Base-by-base conservation (phyloP, 2,329 filamentous ascomycete genomes). In the Ramichloridium luteum region DNA sequence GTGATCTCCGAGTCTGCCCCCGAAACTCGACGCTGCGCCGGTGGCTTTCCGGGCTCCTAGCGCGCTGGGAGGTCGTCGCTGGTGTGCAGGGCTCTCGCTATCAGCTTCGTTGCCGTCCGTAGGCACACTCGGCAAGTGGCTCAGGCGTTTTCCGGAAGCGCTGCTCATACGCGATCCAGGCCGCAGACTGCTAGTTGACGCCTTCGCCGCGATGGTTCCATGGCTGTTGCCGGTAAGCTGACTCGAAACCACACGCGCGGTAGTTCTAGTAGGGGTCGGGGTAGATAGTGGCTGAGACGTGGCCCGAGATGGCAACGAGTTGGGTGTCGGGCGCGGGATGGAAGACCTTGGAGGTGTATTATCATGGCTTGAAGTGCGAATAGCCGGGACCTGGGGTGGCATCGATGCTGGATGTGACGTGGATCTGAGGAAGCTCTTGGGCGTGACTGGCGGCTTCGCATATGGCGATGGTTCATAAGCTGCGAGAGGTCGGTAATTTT, bases 391-490 rank as follows among this genome's bases (percentile, higher is more conserved):
- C 20, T 23, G 20, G 20, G 20, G 20, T 23, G 20, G 20, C 20
- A 23, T 23, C 8, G 20, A 23, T 8, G 20, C 20, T 8, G n/a
- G 25, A 18, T 25, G 34, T 26, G 34, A 28, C 22, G 35, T 35
- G 6, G 47, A 39, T 25, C 49, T 36, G 8, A 48, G 38, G 39
- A 41, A 48, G 35, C 39, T 43, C 36, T 51, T 49, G 12, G 48
- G 47, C 5, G 47, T 47, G 8, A 50, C 39, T 5, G 50, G 44
- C 8, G 40, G 31, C 32, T 53, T 55, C 10, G 52, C 49, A 31
- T 56, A 54, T 2, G 48, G 47, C 3, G 49, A 50, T 12, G 54
- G 53, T 34, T 56, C 53, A 25, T 46, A 45, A 2, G 47, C 42
- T 5, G 51, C 50, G 3, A 55, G 43, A 23, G 54, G 53, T 1